Evolutionary conservation across 1,284 basidiomycete genomes (phyloP), one percentile per base, ranked within the genome.

Genomic region (Mycena citricolor): DNA sequence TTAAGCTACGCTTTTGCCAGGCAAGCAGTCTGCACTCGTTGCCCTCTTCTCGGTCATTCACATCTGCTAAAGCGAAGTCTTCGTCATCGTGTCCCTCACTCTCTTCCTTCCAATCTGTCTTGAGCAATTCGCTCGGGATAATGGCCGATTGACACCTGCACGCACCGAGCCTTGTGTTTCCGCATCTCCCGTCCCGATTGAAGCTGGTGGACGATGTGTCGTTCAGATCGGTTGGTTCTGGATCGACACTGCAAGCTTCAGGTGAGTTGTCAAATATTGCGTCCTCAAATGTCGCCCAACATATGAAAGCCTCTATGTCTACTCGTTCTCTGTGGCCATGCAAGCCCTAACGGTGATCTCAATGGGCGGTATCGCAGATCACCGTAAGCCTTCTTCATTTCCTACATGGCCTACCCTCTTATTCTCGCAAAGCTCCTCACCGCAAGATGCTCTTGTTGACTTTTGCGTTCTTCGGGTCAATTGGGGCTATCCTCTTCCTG

Each of bases 341-440:
- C 94, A 97, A 61, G 93, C 92, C 0, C 60, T 95, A 13, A 88
- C 86, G 0, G 91, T 97, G 35, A 92, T 95, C 49, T 92, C 90
- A 8, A 86, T 94, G 73, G 90, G 91, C 13, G 81, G 81, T 11
- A 82, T 93, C 42, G 93, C 93, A 2, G 90, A 97, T 64, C 79
- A 87, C 54, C 80, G 91, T 93, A 58, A 44, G 86, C 71, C 22
- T 41, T 25, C n/a, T 35, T 14, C 2, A 37, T 37, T 30, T 5
- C n/a, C 36, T 32, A 24, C 12, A 3, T 32, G 4, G 16, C 20
- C 14, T 29, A 25, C 36, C 49, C 34, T 45, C 44, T 49, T 22
- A 39, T 32, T 24, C 17, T 28, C 24, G 24, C 25, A n/a, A 58
- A 93, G 91, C 86, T 0, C 74, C 77, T 4, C 81, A 83, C 57